phyloP scores from a whole-genome alignment of 1,284 basidiomycete genomes.

The Chalciporus sp. region DNA sequence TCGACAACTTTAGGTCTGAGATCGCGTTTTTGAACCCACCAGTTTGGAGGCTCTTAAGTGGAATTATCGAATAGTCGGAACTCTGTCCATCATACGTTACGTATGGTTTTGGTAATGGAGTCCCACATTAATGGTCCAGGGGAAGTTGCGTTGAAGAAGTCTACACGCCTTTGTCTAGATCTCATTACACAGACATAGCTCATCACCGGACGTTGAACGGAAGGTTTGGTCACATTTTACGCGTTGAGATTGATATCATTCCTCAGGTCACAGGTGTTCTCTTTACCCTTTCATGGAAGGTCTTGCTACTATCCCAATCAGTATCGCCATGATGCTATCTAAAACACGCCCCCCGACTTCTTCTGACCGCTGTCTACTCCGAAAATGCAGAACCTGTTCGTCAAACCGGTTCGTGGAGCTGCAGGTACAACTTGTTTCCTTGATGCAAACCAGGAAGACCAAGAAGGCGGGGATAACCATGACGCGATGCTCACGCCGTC shows the following conservation, averaged over 20 bases:
- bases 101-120: background rate
- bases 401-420: constrained; percentile 11
- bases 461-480: constrained; percentile 7
- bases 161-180: background rate
- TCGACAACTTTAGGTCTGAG: background rate
- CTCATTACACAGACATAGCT: too few relatives aligned
- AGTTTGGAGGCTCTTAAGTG: background rate
- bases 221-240: background rate
- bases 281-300: background rate
- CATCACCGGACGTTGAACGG: too few relatives aligned
- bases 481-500: background rate
- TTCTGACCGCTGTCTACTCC: background rate
- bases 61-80: constrained; percentile 9
- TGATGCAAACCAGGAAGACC: background rate
- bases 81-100: constrained; percentile 15
- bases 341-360: background rate
- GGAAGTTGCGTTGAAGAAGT: background rate
- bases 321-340: background rate
- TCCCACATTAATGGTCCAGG: constrained; percentile 6
- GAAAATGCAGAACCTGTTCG: background rate
- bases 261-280: background rate
- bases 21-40: background rate
- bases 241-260: too few relatives aligned
- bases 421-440: background rate
- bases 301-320: background rate